These are phyloP conservation scores for Sclerotinia glacialis DNA, from an alignment of 2,329 filamentous ascomycete species.

Conservation along the genomic window DNA sequence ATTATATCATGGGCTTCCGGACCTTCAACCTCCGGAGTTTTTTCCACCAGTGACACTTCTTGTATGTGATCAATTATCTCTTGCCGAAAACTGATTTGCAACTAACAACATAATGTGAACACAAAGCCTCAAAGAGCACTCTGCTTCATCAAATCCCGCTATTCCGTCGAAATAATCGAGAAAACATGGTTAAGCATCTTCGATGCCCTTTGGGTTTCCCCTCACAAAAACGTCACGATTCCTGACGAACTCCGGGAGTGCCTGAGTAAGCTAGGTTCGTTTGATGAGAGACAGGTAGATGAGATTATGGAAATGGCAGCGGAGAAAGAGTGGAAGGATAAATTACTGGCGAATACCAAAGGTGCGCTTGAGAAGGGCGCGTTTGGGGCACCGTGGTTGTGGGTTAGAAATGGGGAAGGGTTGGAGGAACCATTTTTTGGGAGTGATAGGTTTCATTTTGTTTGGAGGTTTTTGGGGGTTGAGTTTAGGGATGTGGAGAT, in stretches of 20 bases:
- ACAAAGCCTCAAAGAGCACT: slow-evolving; percentile 62
- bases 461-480: slow-evolving; percentile 65
- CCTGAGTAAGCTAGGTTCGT: slow-evolving; percentile 42
- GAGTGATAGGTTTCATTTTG: slow-evolving; percentile 68
- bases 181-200: slow-evolving; percentile 55
- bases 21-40: slow-evolving; percentile 46
- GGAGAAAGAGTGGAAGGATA: slow-evolving; percentile 50
- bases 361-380: slow-evolving; percentile 63
- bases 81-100: background rate
- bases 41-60: slow-evolving; percentile 55
- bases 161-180: slow-evolving; percentile 50
- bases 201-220: slow-evolving; percentile 59
- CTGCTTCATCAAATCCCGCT: slow-evolving; percentile 61
- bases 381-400: slow-evolving; percentile 76
- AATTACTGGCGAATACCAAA: slow-evolving; percentile 57
- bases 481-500: slow-evolving; percentile 56
- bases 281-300: slow-evolving; percentile 51
- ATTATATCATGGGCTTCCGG: slow-evolving; percentile 48
- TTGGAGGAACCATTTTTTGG: slow-evolving; percentile 70
- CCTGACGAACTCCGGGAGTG: slow-evolving; percentile 50
- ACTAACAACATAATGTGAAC: slow-evolving; percentile 29
- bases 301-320: slow-evolving; percentile 53
- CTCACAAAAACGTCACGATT: slow-evolving; percentile 57
- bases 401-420: slow-evolving; percentile 59
- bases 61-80: slow-evolving; percentile 35